Evolutionary conservation across 176 grass and related monocot genomes (phyloP), one percentile per base, ranked within the genome.

Genomic region (Luzula sylvatica): DNA sequence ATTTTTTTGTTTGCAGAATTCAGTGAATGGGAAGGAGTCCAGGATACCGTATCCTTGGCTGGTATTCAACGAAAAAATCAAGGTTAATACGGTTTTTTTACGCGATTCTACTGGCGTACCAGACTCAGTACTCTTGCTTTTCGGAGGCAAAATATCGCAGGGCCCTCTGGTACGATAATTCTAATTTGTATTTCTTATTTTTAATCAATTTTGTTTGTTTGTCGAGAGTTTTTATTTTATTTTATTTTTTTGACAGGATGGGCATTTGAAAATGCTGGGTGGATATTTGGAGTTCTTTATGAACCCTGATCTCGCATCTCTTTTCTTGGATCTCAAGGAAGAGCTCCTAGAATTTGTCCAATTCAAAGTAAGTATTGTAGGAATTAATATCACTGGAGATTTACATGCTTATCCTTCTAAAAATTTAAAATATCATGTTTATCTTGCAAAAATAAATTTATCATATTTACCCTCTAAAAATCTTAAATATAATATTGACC

Each of bases 251-350:
- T 42, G 65, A 25, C 58, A 98, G 92, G 92, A 98, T 8, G 92
- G 92, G 45, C 81, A 98, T 69, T 62, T 98, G 44, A 98, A 98
- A 78, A 98, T 98, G 92, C 76, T 98, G 13, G 92, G 81, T 48
- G 92, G 92, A 44, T 98, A 98, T 69, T 50, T 98, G 38, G 92
- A 98, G 17, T 98, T 98, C 61, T 98, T 98, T 66, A 98, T 98
- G 92, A 90, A 58, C 42, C 77, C 67, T 42, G 85, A 87, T 53
- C 73, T 98, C 14, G 84, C 86, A 52, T 98, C 81, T 2, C 81
- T 79, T 52, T 98, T 86, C 67, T 53, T 98, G 23, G 70, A 66
- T 58, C 81, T 90, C 22, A 98, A 80, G 65, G 76, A 30, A 56
- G 92, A 98, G 59, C 85, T 98, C 59, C 81, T 86, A 8, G 77